phyloP scores from a whole-genome alignment of 768 basidiomycete species.

The Kwoniella dendrophila region DNA sequence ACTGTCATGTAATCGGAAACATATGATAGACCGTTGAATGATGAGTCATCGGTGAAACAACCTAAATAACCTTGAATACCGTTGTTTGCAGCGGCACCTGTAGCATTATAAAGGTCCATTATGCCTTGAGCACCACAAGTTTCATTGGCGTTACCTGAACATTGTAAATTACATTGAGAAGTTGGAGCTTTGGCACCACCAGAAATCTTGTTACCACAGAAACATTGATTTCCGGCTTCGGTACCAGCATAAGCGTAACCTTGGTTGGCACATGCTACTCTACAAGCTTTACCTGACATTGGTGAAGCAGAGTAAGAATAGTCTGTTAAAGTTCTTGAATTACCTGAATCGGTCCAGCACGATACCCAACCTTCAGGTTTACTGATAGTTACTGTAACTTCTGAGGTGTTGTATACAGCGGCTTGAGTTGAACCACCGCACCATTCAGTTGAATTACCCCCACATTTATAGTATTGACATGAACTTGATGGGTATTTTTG shows the following conservation, averaged over 20 bases:
- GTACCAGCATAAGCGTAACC: conserved; percentile 32
- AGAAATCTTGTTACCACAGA: conserved; percentile 24
- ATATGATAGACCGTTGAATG: conserved; percentile 22
- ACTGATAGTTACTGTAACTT: conserved; percentile 8
- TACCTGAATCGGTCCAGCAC: conserved; percentile 23
- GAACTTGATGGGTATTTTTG: conserved; percentile 23
- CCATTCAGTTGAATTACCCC: conserved; percentile 38
- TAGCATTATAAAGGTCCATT: conserved; percentile 35
- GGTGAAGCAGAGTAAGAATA: conserved; percentile 29
- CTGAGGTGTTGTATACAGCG: conserved; percentile 28
- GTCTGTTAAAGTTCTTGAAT: conserved; percentile 8
- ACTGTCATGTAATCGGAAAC: conserved; percentile 23
- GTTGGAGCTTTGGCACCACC: conserved; percentile 22
- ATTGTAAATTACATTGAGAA: conserved; percentile 23
- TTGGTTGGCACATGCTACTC: conserved; percentile 29
- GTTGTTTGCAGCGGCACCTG: conserved; percentile 17
- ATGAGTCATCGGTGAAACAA: conserved; percentile 34
- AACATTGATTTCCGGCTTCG: conserved; percentile 29
- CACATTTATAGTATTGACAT: conserved; percentile 40
- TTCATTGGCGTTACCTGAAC: conserved; percentile 32
- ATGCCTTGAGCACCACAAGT: conserved; percentile 29
- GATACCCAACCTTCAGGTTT: conserved; percentile 23
- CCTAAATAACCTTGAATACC: conserved; percentile 30
- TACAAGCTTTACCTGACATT: conserved; percentile 37
- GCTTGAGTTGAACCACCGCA: conserved; percentile 38